phyloP scores from a whole-genome alignment of 2,329 filamentous ascomycete genomes.

The Exophiala sideris region DNA sequence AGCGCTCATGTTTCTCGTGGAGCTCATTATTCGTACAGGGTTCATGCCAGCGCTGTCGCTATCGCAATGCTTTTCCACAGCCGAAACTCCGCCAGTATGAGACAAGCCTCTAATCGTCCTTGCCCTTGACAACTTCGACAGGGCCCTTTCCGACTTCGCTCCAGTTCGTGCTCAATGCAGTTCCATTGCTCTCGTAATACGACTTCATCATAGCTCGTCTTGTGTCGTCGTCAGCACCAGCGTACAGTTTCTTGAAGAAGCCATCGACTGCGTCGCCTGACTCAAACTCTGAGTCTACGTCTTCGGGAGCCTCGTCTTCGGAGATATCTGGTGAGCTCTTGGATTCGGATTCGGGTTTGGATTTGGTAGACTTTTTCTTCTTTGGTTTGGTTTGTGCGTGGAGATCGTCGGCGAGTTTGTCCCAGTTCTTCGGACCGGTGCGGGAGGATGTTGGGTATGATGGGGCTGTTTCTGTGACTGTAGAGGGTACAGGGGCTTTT shows the following conservation, averaged over 20 bases:
- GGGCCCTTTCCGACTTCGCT: constrained; percentile 68
- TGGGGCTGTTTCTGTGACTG: constrained; percentile 44
- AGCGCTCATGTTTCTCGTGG: no score
- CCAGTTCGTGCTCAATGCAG: constrained; percentile 90
- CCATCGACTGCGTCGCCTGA: constrained; percentile 50
- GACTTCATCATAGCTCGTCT: constrained; percentile 97
- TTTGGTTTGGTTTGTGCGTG: constrained; percentile 39
- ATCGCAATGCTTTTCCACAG: no score
- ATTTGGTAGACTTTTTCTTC: constrained; percentile 28
- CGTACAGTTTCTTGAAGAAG: constrained; percentile 91
- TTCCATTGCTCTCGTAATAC: constrained; percentile 90
- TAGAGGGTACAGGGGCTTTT: constrained; percentile 6
- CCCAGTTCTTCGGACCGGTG: constrained; percentile 85
- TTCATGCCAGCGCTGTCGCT: no score
- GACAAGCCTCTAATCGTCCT: constrained; percentile 14
- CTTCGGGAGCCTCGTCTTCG: constrained; percentile 49
- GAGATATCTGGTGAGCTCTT: constrained; percentile 42
- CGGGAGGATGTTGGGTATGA: constrained; percentile 84
- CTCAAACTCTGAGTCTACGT: constrained; percentile 43
- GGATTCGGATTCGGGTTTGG: constrained; percentile 29
- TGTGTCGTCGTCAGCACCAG: constrained; percentile 71
- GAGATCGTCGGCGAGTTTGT: constrained; percentile 63
- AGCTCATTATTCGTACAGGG: no score
- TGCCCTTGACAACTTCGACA: constrained; percentile 51
- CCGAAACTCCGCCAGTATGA: no score